A percentile compares a stretch with the other conserved stretches of the same genome.
phyloP scores from a whole-genome alignment of 352 stramenopile genomes.

The Phytophthora citricola region DNA sequence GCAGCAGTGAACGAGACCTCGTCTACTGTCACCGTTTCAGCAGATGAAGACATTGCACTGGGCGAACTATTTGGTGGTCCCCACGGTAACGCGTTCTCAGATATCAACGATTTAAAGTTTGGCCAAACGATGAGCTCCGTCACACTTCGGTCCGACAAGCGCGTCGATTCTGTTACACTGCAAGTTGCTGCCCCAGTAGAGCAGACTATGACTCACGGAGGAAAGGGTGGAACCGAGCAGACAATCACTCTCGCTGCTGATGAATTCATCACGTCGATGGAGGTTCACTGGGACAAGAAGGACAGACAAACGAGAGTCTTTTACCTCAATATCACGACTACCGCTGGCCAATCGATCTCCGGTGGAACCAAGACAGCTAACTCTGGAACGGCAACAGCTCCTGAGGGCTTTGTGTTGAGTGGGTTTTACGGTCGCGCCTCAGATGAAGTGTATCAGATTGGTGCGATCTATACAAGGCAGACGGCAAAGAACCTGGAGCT shows the following conservation, averaged over 20 bases:
- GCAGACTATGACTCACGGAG: constrained; percentile 1
- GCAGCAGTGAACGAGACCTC: constrained; percentile 22
- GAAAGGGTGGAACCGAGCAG: neutral
- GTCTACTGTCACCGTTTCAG: neutral
- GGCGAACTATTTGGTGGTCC: constrained; percentile 24
- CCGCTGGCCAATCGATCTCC: neutral
- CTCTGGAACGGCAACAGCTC: neutral
- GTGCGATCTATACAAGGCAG: neutral
- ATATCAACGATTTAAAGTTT: constrained; percentile 32
- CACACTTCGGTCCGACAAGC: constrained; percentile 26
- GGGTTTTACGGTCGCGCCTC: neutral
- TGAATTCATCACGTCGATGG: neutral
- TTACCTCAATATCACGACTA: neutral
- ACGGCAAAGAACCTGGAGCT: neutral
- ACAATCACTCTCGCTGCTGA: neutral
- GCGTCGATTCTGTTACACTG: constrained; percentile 51
- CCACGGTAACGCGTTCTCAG: constrained; percentile 29
- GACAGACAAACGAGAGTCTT: neutral
- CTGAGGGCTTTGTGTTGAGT: neutral
- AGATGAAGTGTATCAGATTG: neutral
- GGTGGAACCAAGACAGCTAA: neutral
- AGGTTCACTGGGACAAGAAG: neutral
- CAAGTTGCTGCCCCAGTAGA: constrained; percentile 21
- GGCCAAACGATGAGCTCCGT: constrained; percentile 15
- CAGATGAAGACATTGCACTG: constrained; percentile 26